Base-by-base conservation (phyloP, 2,329 filamentous ascomycete species). In the Blastomyces emzantsi region DNA sequence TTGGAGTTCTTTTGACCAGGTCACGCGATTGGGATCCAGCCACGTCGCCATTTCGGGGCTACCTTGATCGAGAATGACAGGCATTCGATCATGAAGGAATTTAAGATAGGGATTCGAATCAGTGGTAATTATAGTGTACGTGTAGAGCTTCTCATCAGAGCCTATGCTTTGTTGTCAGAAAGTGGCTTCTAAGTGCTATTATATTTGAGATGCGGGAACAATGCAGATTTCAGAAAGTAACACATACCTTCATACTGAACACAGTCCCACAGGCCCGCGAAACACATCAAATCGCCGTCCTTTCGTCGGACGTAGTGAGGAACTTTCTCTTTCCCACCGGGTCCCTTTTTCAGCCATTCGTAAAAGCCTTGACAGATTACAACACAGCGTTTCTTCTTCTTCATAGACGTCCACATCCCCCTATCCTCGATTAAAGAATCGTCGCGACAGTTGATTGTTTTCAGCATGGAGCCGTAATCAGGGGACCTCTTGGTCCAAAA, bases 81-180 rank as follows among this genome's bases (percentile, higher is more conserved):
- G 94, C 94, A 99, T 99, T 19, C 94, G 87, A 71, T 96, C 89
- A 73, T 99, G 94, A 22, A 99, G 80, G 68, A 96, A 97, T 36
- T 82, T 86, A 59, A 97, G 81, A 73, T 93, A 89, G 66, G 87
- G 81, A 70, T 93, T 96, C 8, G 91, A 90, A 65, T 88, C 84
- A 1, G 93, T 97, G 0, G 94, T 99, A 74, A 97, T 93, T 72
- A 99, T 86, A 1, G 92, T 93, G 75, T 96, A 99, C 0, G 91
- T 95, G 73, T 93, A 97, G 5, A 86, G 77, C 73, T 88, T 90
- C 66, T 90, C 83, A 2, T 85, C 81, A 1, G 84, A 83, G 60
- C 83, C 85, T 83, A 63, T 64, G 17, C 19, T 36, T 9, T 25
- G 17, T 25, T 30, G 57, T 64, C 59, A 49, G 47, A 59, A 57